These are phyloP conservation scores for Henningerozyma blattae DNA, from an alignment of 805 yeast species.

Conservation along the genomic window DNA sequence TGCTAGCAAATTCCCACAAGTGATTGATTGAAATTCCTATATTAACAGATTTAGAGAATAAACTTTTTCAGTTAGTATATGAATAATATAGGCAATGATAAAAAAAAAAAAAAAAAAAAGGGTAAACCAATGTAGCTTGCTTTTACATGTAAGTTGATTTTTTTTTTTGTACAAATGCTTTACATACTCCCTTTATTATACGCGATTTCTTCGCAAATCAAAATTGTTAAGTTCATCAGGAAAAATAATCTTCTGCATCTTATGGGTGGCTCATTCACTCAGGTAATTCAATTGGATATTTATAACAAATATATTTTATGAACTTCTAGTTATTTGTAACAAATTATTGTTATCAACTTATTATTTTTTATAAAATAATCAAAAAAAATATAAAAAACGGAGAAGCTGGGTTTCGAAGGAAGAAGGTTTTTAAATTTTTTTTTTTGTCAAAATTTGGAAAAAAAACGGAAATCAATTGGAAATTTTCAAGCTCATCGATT, in stretches of 20 bases:
- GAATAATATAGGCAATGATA: background rate
- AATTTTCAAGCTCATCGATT: too few relatives aligned
- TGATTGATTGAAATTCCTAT: conserved; percentile 1
- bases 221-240: conserved; percentile 24
- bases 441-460: too few relatives aligned
- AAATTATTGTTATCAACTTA: too few relatives aligned
- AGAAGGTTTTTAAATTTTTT: too few relatives aligned
- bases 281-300: too few relatives aligned
- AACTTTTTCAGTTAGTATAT: too few relatives aligned
- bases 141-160: conserved; percentile 3
- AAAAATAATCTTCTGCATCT: conserved; percentile 5
- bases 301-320: too few relatives aligned
- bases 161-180: conserved; percentile 3
- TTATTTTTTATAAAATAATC: background rate
- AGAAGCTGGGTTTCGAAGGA: background rate
- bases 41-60: background rate
- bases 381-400: background rate
- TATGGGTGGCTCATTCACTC: too few relatives aligned
- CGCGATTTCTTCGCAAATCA: conserved; percentile 19
- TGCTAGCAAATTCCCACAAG: conserved; percentile 10
- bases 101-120: conserved; percentile 2
- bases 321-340: too few relatives aligned
- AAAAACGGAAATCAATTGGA: too few relatives aligned
- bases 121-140: conserved; percentile 6
- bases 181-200: conserved; percentile 21